Evolutionary conservation across 257 asterid genomes (phyloP).

Genomic region (Verbena officinalis): DNA sequence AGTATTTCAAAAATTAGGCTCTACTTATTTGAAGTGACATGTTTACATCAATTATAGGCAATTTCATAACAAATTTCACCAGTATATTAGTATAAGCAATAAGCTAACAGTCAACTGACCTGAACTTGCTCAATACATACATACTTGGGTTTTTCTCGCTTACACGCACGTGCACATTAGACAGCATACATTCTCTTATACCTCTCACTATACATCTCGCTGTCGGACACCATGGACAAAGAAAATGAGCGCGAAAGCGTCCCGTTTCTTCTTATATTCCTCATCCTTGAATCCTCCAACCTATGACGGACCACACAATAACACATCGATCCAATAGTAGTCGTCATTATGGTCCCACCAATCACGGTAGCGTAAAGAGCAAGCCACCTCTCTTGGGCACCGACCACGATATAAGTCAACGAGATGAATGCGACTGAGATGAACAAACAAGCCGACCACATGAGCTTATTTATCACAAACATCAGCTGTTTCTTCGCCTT

Average conservation of each 20-base stretch:
- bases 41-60: slow-evolving; percentile 27
- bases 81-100: slow-evolving; percentile 2
- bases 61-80: slow-evolving; percentile 30
- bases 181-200: slow-evolving; percentile 90
- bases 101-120: slow-evolving; percentile 13
- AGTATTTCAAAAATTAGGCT: slow-evolving; percentile 11
- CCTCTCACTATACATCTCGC: slow-evolving; percentile 66
- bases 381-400: slow-evolving; percentile 74
- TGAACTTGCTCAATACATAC: slow-evolving; percentile 17
- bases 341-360: slow-evolving; percentile 75
- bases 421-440: slow-evolving; percentile 83
- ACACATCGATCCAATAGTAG: slow-evolving; percentile 95
- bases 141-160: neutral
- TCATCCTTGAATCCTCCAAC: slow-evolving; percentile 82
- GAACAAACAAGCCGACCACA: slow-evolving; percentile 93
- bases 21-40: slow-evolving; percentile 16
- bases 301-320: slow-evolving; percentile 81
- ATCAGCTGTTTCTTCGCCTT: slow-evolving; percentile 86
- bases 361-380: slow-evolving; percentile 76
- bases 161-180: slow-evolving; percentile 13
- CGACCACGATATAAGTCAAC: slow-evolving; percentile 84
- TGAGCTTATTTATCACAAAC: slow-evolving; percentile 93
- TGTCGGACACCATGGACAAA: slow-evolving; percentile 65
- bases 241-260: slow-evolving; percentile 78
- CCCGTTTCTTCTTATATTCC: slow-evolving; percentile 55